A percentile compares a stretch with the other conserved stretches of the same genome.
These are phyloP conservation scores for Cordia subcordata DNA, from an alignment of 257 asterid genomes.

Conservation along the genomic window DNA sequence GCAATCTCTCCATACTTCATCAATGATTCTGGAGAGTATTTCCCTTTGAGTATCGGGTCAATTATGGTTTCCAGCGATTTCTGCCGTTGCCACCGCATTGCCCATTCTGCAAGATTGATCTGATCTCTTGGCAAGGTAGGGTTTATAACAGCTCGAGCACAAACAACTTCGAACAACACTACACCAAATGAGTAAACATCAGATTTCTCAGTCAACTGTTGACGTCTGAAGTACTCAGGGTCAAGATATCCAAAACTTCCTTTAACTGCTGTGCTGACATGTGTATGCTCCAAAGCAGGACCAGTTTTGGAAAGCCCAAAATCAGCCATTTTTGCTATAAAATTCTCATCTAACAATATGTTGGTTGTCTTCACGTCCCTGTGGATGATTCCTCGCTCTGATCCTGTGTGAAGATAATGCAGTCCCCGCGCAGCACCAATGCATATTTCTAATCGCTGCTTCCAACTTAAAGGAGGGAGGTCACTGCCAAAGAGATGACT, in stretches of 20 bases:
- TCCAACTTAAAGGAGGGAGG: constrained; percentile 64
- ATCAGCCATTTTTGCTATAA: constrained; percentile 84
- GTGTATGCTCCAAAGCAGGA: constrained; percentile 80
- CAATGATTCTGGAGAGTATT: constrained; percentile 51
- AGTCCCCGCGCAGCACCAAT: constrained; percentile 82
- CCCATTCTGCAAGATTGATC: constrained; percentile 91
- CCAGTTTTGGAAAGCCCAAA: constrained; percentile 85
- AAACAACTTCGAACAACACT: constrained; percentile 63
- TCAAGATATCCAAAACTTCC: constrained; percentile 91
- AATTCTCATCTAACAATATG: constrained; percentile 61
- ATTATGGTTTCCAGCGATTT: constrained; percentile 55
- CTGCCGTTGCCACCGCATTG: constrained; percentile 62
- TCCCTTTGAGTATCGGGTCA: constrained; percentile 43
- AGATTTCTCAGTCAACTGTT: constrained; percentile 78
- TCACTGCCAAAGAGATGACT: constrained; percentile 72
- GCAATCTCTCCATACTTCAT: constrained; percentile 65
- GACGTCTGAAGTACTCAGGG: constrained; percentile 80
- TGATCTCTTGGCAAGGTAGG: constrained; percentile 74
- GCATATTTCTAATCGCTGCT: constrained; percentile 67
- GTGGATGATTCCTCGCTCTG: constrained; percentile 78
- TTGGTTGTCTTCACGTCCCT: constrained; percentile 86
- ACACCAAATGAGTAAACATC: constrained; percentile 92
- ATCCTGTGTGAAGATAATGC: constrained; percentile 87
- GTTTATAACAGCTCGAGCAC: constrained; percentile 74
- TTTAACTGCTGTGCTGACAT: constrained; percentile 87